Base-by-base conservation (phyloP, 495 filamentous ascomycete genomes). In the Penicillium paxilli region DNA sequence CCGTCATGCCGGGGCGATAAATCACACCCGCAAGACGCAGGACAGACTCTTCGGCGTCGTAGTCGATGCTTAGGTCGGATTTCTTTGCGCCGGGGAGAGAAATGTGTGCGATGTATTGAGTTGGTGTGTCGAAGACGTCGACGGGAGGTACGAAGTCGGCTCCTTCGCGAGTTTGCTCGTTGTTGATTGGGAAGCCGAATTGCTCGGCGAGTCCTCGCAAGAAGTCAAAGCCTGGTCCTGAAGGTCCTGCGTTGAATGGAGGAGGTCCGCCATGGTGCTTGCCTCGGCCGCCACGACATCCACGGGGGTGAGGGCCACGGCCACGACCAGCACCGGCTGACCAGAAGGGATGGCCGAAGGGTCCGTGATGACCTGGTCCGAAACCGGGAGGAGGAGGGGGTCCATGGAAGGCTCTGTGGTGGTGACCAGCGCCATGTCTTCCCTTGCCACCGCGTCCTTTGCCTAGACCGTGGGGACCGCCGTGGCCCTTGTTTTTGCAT, bases 51-150 rank as follows among this genome's bases (percentile, higher is more conserved):
- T 89, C 83, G 2, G 81, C 75, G 60, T 92, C 85, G 73, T 85
- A 95, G 66, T 84, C 84, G 30, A 95, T 83, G 44, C 79, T 86
- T 14, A 93, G 74, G 64, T 95, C 88, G 55, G 88, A 80, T 64
- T 90, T 91, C 70, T 84, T 84, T 6, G 86, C 88, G 16, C 90
- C 90, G 1, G 90, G 86, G 0, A 93, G 71, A 1, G 88, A 86
- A 37, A 90, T 68, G 62, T 93, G 89, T 19, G 93, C 65, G 11
- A 87, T 73, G 63, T 81, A 92, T 42, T 73, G 68, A 41, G 72
- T 71, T 25, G 79, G 69, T 10, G 86, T 87, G 64, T 86, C 80
- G 74, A 92, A 93, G 51, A 92, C 72, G 55, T 93, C 88, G 45
- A 84, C 77, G 3, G 82, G 78, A 4, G 90, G 90, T 5, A 60